Percentiles rank a stretch among this genome's conserved stretches.
Conservation (phyloP, 129 eudicot species). For the Gnaphalium uliginosum region DNA sequence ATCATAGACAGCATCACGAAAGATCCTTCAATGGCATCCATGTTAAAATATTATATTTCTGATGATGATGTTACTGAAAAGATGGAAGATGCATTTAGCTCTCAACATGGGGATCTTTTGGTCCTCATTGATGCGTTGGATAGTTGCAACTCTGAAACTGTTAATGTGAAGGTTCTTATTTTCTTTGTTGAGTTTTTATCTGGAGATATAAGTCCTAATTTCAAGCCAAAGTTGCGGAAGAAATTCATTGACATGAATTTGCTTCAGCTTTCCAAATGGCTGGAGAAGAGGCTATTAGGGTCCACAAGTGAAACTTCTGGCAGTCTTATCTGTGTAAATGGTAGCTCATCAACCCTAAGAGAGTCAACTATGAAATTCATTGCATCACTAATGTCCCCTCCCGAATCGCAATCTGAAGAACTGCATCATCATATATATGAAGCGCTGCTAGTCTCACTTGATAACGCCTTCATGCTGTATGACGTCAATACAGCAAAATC, state of each 20-base stretch:
- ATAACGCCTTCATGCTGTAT: conserved; percentile 63
- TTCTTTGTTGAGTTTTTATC: conserved; percentile 76
- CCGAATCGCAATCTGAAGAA: conserved; percentile 51
- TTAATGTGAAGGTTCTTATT: conserved; percentile 71
- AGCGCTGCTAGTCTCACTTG: conserved; percentile 71
- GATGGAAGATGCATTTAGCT: conserved; percentile 51
- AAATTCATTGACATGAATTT: conserved; percentile 70
- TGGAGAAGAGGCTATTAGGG: conserved; percentile 81
- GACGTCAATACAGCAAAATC: conserved; percentile 76
- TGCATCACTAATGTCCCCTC: conserved; percentile 50
- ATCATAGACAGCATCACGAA: conserved; percentile 45
- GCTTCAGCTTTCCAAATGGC: conserved; percentile 72
- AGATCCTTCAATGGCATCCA: conserved; percentile 48
- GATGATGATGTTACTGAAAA: conserved; percentile 47
- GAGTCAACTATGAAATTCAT: conserved; percentile 85
- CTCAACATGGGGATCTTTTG: conserved; percentile 64
- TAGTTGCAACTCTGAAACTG: conserved; percentile 69
- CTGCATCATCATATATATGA: conserved; percentile 58
- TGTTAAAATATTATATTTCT: conserved; percentile 57
- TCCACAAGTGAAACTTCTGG: conserved; percentile 43
- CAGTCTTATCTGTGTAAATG: conserved; percentile 45
- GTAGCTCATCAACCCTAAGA: conserved; percentile 62
- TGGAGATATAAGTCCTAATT: conserved; percentile 45
- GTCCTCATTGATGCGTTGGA: conserved; percentile 72
- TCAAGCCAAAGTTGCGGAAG: conserved; percentile 56